Percentiles rank a stretch among this genome's conserved stretches.
Conservation (phyloP, 169 alveolate genomes). For the Plasmodium inui region DNA sequence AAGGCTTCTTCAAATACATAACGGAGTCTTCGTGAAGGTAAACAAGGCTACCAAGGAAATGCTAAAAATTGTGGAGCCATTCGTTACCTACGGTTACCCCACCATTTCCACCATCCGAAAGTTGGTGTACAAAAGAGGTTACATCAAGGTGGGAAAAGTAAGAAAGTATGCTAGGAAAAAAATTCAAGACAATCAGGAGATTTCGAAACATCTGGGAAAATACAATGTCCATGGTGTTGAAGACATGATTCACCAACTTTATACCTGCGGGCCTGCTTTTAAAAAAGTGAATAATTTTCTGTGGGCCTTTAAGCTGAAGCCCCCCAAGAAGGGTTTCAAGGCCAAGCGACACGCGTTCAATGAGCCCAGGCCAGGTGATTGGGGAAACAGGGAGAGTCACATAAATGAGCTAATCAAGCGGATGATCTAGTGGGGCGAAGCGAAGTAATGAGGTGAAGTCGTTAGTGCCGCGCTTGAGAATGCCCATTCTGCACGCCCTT, state of each 20-base stretch:
- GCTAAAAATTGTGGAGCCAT: constrained; percentile 97
- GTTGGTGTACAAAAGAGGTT: constrained; percentile 98
- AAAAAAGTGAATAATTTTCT: constrained; percentile 98
- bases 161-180: constrained; percentile 85
- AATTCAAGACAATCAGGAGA: constrained; percentile 79
- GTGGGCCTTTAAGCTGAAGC: constrained; percentile 99
- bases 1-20: constrained; percentile 98
- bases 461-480: background rate
- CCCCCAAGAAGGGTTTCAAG: constrained; percentile 98
- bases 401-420: constrained; percentile 86
- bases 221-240: constrained; percentile 94
- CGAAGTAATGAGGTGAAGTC: background rate
- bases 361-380: constrained; percentile 97
- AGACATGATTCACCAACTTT: constrained; percentile 98
- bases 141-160: constrained; percentile 90
- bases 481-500: background rate
- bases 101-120: constrained; percentile 94
- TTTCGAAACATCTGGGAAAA: constrained; percentile 82
- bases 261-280: constrained; percentile 99
- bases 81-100: constrained; percentile 98
- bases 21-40: constrained; percentile 96
- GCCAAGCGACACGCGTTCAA: constrained; percentile 97
- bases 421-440: constrained; percentile 77
- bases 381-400: constrained; percentile 91
- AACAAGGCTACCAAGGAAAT: constrained; percentile 98